Percentiles rank a stretch among this genome's conserved stretches.
Conservation (phyloP, 2,329 filamentous ascomycete species). For the Boeremia lycopersici region DNA sequence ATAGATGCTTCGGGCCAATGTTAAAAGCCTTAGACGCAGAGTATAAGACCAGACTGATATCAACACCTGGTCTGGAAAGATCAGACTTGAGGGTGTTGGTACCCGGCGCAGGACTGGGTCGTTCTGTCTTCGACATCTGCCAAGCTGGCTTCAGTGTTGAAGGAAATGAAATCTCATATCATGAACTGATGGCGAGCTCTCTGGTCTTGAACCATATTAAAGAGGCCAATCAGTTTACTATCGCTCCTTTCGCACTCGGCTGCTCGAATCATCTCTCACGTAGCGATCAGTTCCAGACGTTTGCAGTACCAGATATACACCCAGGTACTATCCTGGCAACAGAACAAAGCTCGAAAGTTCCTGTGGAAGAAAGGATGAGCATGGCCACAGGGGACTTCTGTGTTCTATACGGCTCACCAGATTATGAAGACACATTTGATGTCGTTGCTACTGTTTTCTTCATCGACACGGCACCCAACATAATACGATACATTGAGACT, state of each 20-base stretch:
- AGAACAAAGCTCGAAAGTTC: slow-evolving; percentile 18
- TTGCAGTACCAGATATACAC: slow-evolving; percentile 77
- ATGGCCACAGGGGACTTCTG: slow-evolving; percentile 96
- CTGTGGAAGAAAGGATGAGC: slow-evolving; percentile 72
- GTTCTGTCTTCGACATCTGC: slow-evolving; percentile 87
- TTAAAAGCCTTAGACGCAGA: slow-evolving; percentile 65
- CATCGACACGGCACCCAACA: slow-evolving; percentile 93
- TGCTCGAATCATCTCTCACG: slow-evolving; percentile 86
- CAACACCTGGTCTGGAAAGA: slow-evolving; percentile 30
- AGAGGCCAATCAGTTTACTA: slow-evolving; percentile 66
- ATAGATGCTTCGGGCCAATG: slow-evolving; percentile 78
- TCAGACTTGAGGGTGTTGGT: slow-evolving; percentile 71
- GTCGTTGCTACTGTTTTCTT: slow-evolving; percentile 93
- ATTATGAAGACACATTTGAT: slow-evolving; percentile 70
- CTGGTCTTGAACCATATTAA: slow-evolving; percentile 74
- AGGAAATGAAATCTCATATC: slow-evolving; percentile 94
- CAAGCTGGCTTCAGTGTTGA: slow-evolving; percentile 74
- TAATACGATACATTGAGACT: slow-evolving; percentile 87
- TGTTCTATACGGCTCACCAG: slow-evolving; percentile 74
- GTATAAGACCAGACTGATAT: slow-evolving; percentile 36
- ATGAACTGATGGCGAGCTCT: slow-evolving; percentile 86
- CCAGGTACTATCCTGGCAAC: slow-evolving; percentile 47
- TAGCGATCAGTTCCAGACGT: slow-evolving; percentile 73
- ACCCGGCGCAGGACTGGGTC: slow-evolving; percentile 86
- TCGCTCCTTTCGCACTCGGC: slow-evolving; percentile 85